These are phyloP conservation scores for Firmiana major DNA, from an alignment of 345 rosid species.

Conservation along the genomic window DNA sequence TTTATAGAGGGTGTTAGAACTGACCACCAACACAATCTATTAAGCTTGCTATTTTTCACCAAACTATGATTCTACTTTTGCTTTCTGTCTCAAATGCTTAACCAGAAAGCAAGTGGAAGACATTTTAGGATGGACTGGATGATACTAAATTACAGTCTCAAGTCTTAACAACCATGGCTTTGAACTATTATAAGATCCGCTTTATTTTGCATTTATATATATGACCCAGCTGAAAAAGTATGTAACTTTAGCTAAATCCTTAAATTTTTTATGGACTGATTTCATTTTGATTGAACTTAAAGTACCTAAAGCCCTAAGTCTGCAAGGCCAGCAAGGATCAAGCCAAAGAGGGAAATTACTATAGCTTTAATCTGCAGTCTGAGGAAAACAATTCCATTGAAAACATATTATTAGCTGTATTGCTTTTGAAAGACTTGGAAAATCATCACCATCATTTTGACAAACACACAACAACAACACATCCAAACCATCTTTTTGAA, in stretches of 20 bases:
- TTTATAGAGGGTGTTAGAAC: conserved; percentile 3
- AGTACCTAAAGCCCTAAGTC: not conserved
- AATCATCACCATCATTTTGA: conserved; percentile 18
- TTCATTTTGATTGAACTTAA: not conserved
- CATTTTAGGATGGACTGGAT: not conserved
- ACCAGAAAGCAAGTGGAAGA: not conserved
- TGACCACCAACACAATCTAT: not conserved
- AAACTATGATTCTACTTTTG: not conserved
- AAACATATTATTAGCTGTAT: conserved; percentile 24
- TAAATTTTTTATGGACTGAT: not conserved
- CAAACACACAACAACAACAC: conserved; percentile 6
- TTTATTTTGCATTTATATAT: conserved; percentile 6
- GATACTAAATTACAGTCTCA: not conserved
- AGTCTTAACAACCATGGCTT: not conserved
- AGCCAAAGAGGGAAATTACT: not conserved
- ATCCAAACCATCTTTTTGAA: conserved; percentile 15
- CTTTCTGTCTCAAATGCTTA: not conserved
- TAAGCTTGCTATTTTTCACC: not conserved
- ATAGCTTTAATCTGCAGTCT: not conserved
- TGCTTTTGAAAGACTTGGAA: conserved; percentile 11
- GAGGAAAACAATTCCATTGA: conserved; percentile 6
- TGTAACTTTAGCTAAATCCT: not conserved
- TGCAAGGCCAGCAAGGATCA: conserved; percentile 1
- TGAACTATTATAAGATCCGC: not conserved
- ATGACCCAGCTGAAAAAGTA: not conserved